Percentiles rank a stretch among this genome's conserved stretches.
These are phyloP conservation scores for Aspergillus carlsbadensis DNA, from an alignment of 495 filamentous ascomycete genomes.

Conservation along the genomic window DNA sequence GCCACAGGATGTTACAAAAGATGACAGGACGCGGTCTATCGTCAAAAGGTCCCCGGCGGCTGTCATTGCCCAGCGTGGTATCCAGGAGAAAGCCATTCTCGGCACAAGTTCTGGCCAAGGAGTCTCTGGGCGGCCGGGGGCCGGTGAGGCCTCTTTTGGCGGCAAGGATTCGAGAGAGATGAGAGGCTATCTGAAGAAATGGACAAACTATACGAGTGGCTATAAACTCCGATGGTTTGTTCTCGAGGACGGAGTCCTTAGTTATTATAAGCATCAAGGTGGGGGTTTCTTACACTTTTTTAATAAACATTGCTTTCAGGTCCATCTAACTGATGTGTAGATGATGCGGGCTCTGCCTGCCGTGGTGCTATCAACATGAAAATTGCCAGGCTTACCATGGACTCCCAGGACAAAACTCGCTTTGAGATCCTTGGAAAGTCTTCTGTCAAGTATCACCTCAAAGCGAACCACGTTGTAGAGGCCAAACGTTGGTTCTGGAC, in stretches of 20 bases:
- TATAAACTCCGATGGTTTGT: slow-evolving; percentile 99
- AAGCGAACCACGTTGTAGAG: slow-evolving; percentile 82
- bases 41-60: slow-evolving; percentile 94
- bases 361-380: slow-evolving; percentile 98
- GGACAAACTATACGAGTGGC: slow-evolving; percentile 96
- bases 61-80: slow-evolving; percentile 87
- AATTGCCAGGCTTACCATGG: slow-evolving; percentile 92
- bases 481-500: slow-evolving; percentile 84
- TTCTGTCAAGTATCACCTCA: slow-evolving; percentile 97
- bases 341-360: slow-evolving; percentile 72
- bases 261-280: slow-evolving; percentile 98
- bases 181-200: slow-evolving; percentile 98
- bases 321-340: slow-evolving; percentile 40
- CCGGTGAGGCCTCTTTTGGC: slow-evolving; percentile 62
- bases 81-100: slow-evolving; percentile 94
- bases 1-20: slow-evolving; percentile 95
- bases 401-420: slow-evolving; percentile 90
- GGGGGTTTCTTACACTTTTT: no score
- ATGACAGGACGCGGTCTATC: slow-evolving; percentile 81
- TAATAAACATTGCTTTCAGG: no score
- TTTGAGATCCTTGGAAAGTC: slow-evolving; percentile 98
- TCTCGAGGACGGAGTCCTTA: slow-evolving; percentile 92
- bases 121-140: slow-evolving; percentile 47
- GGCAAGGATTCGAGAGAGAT: slow-evolving; percentile 90
- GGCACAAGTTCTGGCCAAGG: slow-evolving; percentile 68